Conservation (phyloP, 305 asterid genomes). For the Petunia hybrid region DNA sequence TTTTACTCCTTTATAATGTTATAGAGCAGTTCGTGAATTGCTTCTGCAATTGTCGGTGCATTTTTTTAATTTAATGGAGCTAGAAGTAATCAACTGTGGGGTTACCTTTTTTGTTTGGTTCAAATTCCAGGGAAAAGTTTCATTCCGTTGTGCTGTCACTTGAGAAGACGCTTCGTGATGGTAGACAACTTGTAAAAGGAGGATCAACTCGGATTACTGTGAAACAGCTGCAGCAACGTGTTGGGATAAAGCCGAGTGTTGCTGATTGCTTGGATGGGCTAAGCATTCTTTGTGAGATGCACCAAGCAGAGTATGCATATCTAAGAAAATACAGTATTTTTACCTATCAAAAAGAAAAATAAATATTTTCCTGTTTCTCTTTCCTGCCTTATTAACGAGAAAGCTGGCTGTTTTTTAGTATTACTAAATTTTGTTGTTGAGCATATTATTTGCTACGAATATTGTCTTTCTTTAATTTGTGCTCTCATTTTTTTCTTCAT, state of each 20-base stretch:
- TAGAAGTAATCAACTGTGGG: slow-evolving; percentile 22
- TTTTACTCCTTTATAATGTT: slow-evolving; percentile 1
- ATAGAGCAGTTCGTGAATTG: slow-evolving; percentile 1
- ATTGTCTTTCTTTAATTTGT: slow-evolving; percentile 10
- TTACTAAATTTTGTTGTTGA: background rate
- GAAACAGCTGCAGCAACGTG: slow-evolving; percentile 66
- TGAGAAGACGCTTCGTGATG: slow-evolving; percentile 70
- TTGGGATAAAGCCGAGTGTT: slow-evolving; percentile 76
- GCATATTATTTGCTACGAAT: background rate
- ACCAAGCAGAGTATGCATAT: slow-evolving; percentile 68
- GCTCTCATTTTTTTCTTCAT: background rate
- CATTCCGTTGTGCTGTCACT: slow-evolving; percentile 55
- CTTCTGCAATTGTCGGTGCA: slow-evolving; percentile 7
- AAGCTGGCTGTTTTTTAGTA: slow-evolving; percentile 5
- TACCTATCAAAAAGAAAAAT: no score
- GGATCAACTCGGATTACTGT: slow-evolving; percentile 52
- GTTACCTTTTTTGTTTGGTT: background rate
- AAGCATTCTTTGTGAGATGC: slow-evolving; percentile 72
- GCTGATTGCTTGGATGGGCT: slow-evolving; percentile 78
- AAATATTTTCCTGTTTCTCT: background rate
- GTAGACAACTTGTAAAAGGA: slow-evolving; percentile 58
- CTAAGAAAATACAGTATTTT: background rate
- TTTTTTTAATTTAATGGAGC: slow-evolving; percentile 2
- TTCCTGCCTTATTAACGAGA: slow-evolving; percentile 23
- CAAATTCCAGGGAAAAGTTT: slow-evolving; percentile 65